Evolutionary conservation across 2,329 filamentous ascomycete genomes (phyloP), one percentile per base, ranked within the genome.

Genomic region (Cladosporium colombiae): DNA sequence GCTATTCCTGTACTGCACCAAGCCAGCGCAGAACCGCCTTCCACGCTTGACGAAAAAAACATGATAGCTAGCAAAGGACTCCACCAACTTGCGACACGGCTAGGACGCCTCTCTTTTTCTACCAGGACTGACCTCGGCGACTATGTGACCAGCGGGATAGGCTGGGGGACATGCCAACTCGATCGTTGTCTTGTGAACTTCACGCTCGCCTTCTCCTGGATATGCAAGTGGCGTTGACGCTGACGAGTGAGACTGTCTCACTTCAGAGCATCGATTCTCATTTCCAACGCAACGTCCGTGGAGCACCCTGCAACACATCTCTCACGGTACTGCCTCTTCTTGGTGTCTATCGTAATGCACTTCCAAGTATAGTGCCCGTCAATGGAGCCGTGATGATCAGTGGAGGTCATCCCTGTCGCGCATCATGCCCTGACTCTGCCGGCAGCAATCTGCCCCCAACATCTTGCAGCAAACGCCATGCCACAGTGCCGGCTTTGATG

Each of bases 221-320:
- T 13, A 8, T 46, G 18, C 18, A 53, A 33, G 18, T 25, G 50
- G 50, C 61, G 61, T 63, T 56, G 25, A 18, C 16, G 23, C 50
- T 33, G 61, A n/a, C 33, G 50, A n/a, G 23, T 29, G 61, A 63
- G 61, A 63, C 61, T 63, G 61, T 63, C 61, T 63, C 50, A 56
- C 23, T 25, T 18, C 23, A 44, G 23, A 35, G 29, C 44, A 13
- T 25, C 35, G 44, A 40, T 14, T 33, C 35, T 63, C 50, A 63
- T 63, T 63, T 63, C 61, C 50, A 46, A 16, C 61, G 27, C 61
- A 63, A 63, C 61, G 61, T 33, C 27, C 35, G 18, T 37, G 35
- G 35, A 40, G 33, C 35, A 56, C 18, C 21, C 16, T 44, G 50
- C 50, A 31, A 56, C 50, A 23, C 35, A 25, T 5, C 16, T 23